Base-by-base conservation (phyloP, 2,329 filamentous ascomycete genomes). In the Arthrinium phaeospermum region DNA sequence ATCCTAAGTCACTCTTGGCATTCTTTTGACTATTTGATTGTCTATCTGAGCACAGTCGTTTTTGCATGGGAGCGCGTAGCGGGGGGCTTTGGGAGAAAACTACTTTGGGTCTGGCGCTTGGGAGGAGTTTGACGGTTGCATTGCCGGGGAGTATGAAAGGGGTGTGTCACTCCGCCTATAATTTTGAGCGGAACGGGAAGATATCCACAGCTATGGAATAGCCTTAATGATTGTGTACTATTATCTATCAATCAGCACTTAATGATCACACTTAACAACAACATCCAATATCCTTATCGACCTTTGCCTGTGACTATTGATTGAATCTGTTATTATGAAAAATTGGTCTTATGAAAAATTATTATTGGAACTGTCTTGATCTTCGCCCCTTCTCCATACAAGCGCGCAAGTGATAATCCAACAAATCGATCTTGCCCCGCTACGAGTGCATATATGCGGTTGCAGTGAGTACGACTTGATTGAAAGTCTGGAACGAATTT, bases 11-110 rank as follows among this genome's bases (percentile, higher is more conserved):
- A 4, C 30, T 12, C 12, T 30, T 22, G 34, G 8, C 4, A 41
- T 64, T 7, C 10, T 24, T 41, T 64, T 41, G 34, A 22, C 16
- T 16, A 22, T 16, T 37, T 64, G 57, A 3, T 41, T n/a, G 57
- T n/a, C 34, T 61, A 37, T 61, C 22, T 4, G 53, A 30, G 53
- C 22, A 37, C 30, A 61, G 30, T 61, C 53, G 22, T 57, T 37
- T 64, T 64, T 41, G 57, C 57, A 64, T 64, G 41, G 34, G n/a
- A 64, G 57, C 57, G 53, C 12, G 49, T 51, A 51, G 49, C 49
- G 49, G 12, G n/a, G 24, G 49, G 49, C 3, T 51, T 14, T 27
- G 49, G 49, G n/a, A 41, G 37, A 27, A 5, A 27, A 24, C n/a
- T 13, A 51, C 12, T 24, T 13, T 34, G 27, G 53, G 53, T 10